Base-by-base conservation (phyloP, 345 rosid genomes). In the Orychophragmus violaceus region DNA sequence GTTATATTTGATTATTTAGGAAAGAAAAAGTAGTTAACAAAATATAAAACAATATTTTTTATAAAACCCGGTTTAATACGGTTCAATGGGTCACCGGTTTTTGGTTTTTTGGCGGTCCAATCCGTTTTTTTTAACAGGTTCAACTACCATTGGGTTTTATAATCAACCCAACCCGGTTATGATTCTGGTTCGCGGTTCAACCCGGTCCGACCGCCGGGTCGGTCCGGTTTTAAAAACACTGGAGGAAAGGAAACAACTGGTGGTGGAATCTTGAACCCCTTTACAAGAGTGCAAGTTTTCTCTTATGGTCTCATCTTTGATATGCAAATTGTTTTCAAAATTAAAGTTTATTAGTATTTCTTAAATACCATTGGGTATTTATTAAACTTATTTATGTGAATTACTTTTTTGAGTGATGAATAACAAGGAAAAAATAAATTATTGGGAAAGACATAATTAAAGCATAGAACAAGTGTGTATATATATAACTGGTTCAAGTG, bases 281-380 rank as follows among this genome's bases (percentile, higher is more conserved):
- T 56, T 56, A 35, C 57, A 59, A 66, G 73, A 66, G 73, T 74
- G 77, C 77, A 74, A 68, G 68, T 74, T 74, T 74, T 42, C 33
- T 35, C 64, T 42, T 18, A 35, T 74, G 77, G 67, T 45, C 73
- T 67, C 77, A 67, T 53, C 70, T 52, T 57, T 74, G 51, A 45
- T 60, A 58, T 45, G 63, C 45, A 33, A n/a, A 32, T 60, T 59
- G 68, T 46, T 60, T 46, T 35, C 24, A 5, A 36, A 2, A 19
- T 1, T 32, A n/a, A 14, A 28, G 14, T 6, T 7, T 53, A 44
- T 1, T 29, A 12, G n/a, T n/a, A n/a, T 32, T 28, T 55, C 3
- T 41, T 41, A 29, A 30, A 10, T 51, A 28, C 29, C 14, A 54
- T 27, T 62, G n/a, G 63, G 29, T 62, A 30, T 70, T 28, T 16